Evolutionary conservation across 2,329 filamentous ascomycete genomes (phyloP).

Genomic region (Fusarium falciforme): DNA sequence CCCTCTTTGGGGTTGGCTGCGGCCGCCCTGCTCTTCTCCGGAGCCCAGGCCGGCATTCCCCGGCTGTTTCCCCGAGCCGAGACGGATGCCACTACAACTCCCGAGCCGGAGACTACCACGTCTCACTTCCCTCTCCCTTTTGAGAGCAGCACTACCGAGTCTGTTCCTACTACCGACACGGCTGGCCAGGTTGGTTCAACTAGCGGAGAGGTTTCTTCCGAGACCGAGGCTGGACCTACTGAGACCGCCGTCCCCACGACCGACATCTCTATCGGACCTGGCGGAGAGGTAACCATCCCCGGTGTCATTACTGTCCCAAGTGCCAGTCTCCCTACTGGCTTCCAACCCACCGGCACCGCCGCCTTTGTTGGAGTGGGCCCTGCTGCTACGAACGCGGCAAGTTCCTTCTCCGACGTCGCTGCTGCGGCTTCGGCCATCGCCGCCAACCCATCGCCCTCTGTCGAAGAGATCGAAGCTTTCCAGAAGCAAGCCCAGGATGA

Average conservation of each 20-base stretch:
- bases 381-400: background rate
- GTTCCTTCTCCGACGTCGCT: slow-evolving; percentile 6
- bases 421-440: slow-evolving; percentile 16
- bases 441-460: slow-evolving; percentile 12
- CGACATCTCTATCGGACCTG: background rate
- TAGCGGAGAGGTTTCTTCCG: background rate
- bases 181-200: background rate
- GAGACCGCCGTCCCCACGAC: background rate
- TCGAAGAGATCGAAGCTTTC: slow-evolving; percentile 2
- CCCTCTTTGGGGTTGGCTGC: background rate
- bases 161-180: background rate
- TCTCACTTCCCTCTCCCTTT: slow-evolving; percentile 1
- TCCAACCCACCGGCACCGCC: background rate
- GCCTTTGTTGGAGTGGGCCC: background rate
- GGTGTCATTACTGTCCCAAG: background rate
- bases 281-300: background rate
- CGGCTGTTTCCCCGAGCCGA: background rate
- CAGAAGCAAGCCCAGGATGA: slow-evolving; percentile 7
- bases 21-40: slow-evolving; percentile 1
- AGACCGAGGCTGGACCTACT: background rate
- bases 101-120: slow-evolving; percentile 2
- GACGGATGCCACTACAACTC: background rate
- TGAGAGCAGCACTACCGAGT: background rate
- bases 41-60: slow-evolving; percentile 1
- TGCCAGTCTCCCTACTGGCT: background rate